phyloP scores from a whole-genome alignment of 768 basidiomycete genomes.

The Xerocomellus dryophilus region DNA sequence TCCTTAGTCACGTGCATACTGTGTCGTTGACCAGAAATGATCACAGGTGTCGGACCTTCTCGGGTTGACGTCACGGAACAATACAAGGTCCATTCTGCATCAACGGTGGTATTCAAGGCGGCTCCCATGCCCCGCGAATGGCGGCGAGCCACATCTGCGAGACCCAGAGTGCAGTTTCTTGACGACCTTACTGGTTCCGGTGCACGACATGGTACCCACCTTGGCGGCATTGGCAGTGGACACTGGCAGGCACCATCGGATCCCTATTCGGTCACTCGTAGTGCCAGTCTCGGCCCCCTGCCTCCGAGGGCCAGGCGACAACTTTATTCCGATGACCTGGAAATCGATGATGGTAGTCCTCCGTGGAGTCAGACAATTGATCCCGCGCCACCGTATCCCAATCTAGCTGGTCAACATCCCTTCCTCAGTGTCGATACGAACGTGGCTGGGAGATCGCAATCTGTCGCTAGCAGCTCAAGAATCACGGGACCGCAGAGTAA shows the following conservation, averaged over 20 bases:
- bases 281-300: slow-evolving; percentile 11
- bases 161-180: slow-evolving; percentile 15
- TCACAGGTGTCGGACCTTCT: slow-evolving; percentile 60
- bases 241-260: not conserved
- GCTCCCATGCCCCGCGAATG: slow-evolving; percentile 35
- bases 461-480: slow-evolving; percentile 12
- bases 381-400: slow-evolving; percentile 35
- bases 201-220: not conserved
- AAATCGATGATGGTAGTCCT: not conserved
- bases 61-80: slow-evolving; percentile 78
- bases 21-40: not conserved
- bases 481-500: slow-evolving; percentile 9
- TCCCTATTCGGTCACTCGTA: not conserved
- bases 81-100: slow-evolving; percentile 67
- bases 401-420: not conserved
- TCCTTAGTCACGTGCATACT: not conserved
- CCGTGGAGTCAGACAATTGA: slow-evolving; percentile 5
- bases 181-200: not conserved
- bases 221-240: not conserved
- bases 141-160: slow-evolving; percentile 12
- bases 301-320: slow-evolving; percentile 7
- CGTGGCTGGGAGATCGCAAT: slow-evolving; percentile 1
- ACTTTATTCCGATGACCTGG: slow-evolving; percentile 9
- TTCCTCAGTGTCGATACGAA: not conserved
- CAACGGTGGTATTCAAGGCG: slow-evolving; percentile 71